Base-by-base conservation (phyloP, 225 moss, liverwort and hornwort genomes). In the Ulota crispa region DNA sequence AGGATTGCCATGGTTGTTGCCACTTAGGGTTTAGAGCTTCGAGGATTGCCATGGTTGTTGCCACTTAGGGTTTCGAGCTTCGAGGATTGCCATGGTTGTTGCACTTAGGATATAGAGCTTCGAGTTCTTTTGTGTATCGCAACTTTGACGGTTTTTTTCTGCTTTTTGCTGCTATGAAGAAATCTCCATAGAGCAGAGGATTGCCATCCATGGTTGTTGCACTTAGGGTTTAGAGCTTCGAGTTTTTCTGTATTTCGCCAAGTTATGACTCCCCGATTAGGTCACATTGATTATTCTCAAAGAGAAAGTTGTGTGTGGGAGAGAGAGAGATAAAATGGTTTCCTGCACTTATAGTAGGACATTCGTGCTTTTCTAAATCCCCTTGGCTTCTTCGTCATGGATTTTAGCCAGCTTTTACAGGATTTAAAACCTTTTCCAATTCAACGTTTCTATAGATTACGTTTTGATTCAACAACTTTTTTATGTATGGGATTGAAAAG, bases 261-360 rank as follows among this genome's bases (percentile, higher is more conserved):
- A 68, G 59, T 80, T 75, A 79, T 79, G 69, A 42, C 39, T 68
- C 72, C 55, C 80, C 79, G 59, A 77, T 89, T 80, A 83, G 80
- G 83, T 71, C 65, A 62, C 85, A 78, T 72, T 78, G 81, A 81
- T 85, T 61, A 6, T 85, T 83, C 81, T 86, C 81, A 70, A 87
- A 89, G 75, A 83, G 87, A 85, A 20, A 81, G 76, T 77, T 65
- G 9, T 64, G 27, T 85, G 84, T 73, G 80, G 80, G 77, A 74
- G 81, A 89, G 59, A 45, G 45, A 45, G 14, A 14, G 42, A 81
- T 27, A 54, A 21, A 54, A 56, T 81, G 77, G 75, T 81, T 63
- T 75, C 67, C 72, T 85, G 87, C 83, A 83, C 77, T 82, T 16
- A 64, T 39, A 37, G 27, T 60, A 89, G 95, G 83, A 76, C 80